A percentile compares a stretch with the other conserved stretches of the same genome.
These are phyloP conservation scores for Mycena chlorophos DNA, from an alignment of 768 basidiomycete species.

Conservation along the genomic window DNA sequence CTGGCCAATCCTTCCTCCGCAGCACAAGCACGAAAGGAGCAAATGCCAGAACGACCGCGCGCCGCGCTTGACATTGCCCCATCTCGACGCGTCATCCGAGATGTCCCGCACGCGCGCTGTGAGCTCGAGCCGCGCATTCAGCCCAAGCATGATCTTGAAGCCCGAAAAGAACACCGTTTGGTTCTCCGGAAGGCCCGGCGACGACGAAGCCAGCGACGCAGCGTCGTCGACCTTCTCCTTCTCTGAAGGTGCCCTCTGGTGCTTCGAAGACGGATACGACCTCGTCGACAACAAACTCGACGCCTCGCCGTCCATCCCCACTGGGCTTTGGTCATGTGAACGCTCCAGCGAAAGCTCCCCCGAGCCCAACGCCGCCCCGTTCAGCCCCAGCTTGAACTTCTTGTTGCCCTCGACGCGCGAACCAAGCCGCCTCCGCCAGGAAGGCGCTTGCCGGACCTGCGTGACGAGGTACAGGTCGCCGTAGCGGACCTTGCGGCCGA, in stretches of 20 bases:
- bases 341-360: not conserved
- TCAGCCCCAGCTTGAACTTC: not conserved
- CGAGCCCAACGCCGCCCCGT: not conserved
- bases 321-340: not conserved
- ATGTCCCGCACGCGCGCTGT: not conserved
- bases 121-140: not conserved
- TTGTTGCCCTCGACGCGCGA: not conserved
- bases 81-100: not conserved
- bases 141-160: not conserved
- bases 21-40: not conserved
- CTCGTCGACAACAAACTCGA: not conserved
- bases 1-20: not conserved
- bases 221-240: not conserved
- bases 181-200: not conserved
- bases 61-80: not conserved
- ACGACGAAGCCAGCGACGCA: not conserved
- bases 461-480: constrained; percentile 5
- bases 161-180: constrained; percentile 1
- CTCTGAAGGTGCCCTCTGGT: not conserved
- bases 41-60: not conserved
- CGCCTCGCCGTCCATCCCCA: not conserved
- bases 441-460: not conserved
- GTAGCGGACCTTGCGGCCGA: not conserved
- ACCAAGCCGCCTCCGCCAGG: not conserved
- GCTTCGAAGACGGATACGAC: no score